These are phyloP conservation scores for Colletotrichum lentis DNA, from an alignment of 2,329 filamentous ascomycete species.

Conservation along the genomic window DNA sequence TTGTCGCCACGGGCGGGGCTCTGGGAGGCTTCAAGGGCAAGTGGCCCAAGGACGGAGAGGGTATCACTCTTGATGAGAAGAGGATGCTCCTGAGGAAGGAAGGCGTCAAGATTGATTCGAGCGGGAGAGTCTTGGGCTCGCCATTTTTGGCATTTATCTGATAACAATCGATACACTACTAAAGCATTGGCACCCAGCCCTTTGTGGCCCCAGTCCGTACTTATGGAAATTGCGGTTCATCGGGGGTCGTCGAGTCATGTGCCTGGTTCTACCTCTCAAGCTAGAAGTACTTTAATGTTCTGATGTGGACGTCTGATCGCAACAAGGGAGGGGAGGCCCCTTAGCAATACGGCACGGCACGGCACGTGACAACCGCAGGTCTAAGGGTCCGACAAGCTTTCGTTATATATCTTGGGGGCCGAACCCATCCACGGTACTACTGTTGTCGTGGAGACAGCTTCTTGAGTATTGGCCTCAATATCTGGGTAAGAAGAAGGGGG, in stretches of 20 bases:
- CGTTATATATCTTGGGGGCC: background rate
- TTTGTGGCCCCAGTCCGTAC: background rate
- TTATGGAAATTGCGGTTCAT: background rate
- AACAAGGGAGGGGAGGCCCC: background rate
- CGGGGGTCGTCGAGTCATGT: background rate
- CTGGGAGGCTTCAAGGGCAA: constrained; percentile 90
- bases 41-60: constrained; percentile 80
- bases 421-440: background rate
- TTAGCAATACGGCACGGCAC: background rate
- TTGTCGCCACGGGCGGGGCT: constrained; percentile 76
- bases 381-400: background rate
- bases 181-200: background rate
- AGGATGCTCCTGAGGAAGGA: constrained; percentile 67
- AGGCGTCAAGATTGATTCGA: constrained; percentile 69
- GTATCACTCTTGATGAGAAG: constrained; percentile 71
- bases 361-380: background rate
- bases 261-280: background rate
- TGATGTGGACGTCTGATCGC: background rate
- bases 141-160: constrained; percentile 56
- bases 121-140: constrained; percentile 67
- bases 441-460: background rate
- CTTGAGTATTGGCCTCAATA: background rate
- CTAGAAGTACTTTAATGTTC: background rate
- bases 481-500: background rate
- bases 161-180: constrained; percentile 1